phyloP scores from a whole-genome alignment of 2,329 filamentous ascomycete genomes.

The Ophiostoma australiae region DNA sequence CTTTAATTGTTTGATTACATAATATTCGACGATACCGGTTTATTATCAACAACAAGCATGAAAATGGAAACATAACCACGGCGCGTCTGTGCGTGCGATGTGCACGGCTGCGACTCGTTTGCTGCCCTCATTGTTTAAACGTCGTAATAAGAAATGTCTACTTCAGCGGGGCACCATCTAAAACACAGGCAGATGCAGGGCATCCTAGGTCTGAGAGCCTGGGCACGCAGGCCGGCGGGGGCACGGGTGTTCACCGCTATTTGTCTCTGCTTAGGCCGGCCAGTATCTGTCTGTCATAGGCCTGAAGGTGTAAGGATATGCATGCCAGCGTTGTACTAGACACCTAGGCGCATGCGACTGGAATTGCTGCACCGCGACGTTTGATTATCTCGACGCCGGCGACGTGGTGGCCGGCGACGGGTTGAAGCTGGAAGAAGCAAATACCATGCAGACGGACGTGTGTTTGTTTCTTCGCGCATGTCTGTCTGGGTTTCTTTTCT shows the following conservation, averaged over 20 bases:
- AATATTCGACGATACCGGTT: conserved; percentile 8
- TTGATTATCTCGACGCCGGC: not conserved
- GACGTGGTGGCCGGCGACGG: conserved; percentile 12
- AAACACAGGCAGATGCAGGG: conserved; percentile 8
- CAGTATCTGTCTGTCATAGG: not conserved
- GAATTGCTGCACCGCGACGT: conserved; percentile 5
- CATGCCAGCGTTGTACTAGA: not conserved
- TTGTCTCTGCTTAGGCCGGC: not conserved
- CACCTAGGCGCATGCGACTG: not conserved
- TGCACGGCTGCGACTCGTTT: not conserved
- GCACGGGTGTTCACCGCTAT: conserved; percentile 12
- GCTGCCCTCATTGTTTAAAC: not conserved
- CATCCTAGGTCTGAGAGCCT: not conserved
- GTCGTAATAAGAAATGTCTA: not conserved
- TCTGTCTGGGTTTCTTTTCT: not conserved
- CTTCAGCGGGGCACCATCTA: conserved; percentile 6
- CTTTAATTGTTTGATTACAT: not conserved
- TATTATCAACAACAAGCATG: not conserved
- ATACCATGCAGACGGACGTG: not conserved
- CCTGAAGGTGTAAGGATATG: not conserved
- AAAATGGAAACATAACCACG: not conserved
- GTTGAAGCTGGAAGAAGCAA: not conserved
- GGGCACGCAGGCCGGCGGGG: conserved; percentile 1
- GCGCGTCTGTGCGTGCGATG: conserved; percentile 7
- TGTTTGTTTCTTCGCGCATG: not conserved